Percentiles rank a stretch among this genome's conserved stretches.
Evolutionary conservation across 306 rosid genomes (phyloP).

Genomic region (Fragaria nilgerrensis): DNA sequence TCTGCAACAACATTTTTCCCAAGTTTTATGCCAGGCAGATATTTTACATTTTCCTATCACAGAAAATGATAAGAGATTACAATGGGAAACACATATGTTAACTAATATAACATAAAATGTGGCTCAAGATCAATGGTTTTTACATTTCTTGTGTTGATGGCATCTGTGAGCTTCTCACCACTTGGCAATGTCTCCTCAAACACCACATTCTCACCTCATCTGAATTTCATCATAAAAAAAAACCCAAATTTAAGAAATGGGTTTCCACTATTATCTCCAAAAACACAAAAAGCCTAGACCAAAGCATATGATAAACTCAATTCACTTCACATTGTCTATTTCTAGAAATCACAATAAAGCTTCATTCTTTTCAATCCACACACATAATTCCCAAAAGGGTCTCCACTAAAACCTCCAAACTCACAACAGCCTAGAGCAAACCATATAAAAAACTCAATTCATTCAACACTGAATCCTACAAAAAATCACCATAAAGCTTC

Average conservation of each 20-base stretch:
- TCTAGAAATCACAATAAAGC: neutral
- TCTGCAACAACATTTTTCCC: conserved; percentile 88
- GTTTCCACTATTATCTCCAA: neutral
- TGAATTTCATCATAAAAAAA: conserved; percentile 31
- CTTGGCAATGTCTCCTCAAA: conserved; percentile 68
- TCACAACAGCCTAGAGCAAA: neutral
- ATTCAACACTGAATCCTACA: neutral
- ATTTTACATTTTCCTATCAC: conserved; percentile 82
- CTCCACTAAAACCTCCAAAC: neutral
- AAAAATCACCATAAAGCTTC: neutral
- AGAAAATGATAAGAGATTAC: conserved; percentile 5
- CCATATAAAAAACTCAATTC: neutral
- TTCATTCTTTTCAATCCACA: neutral
- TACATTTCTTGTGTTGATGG: conserved; percentile 75
- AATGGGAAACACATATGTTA: neutral
- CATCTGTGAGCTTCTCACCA: conserved; percentile 82
- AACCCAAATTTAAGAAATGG: conserved; percentile 8
- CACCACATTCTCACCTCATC: conserved; percentile 96
- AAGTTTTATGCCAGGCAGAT: conserved; percentile 84
- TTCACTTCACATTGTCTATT: neutral
- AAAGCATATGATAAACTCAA: neutral
- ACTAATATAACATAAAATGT: conserved; percentile 9
- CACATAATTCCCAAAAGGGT: neutral
- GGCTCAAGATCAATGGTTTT: conserved; percentile 22
- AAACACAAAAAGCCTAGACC: neutral